These are phyloP conservation scores for Flaveria trinervia DNA, from an alignment of 129 eudicot species.

Conservation along the genomic window DNA sequence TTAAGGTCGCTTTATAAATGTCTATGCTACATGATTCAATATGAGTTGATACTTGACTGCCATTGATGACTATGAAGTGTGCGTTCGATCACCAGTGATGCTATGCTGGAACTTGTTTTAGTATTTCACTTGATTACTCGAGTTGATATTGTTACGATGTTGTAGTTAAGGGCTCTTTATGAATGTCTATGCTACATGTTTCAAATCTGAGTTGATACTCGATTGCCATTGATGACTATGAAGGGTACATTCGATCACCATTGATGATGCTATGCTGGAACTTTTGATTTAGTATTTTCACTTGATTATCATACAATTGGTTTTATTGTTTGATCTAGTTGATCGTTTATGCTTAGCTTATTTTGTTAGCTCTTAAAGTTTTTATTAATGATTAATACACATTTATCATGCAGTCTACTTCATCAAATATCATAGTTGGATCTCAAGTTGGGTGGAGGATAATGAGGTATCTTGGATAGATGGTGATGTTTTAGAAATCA, in stretches of 20 bases:
- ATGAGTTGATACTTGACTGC: no score
- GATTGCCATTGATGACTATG: slow-evolving; percentile 6
- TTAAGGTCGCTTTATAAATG: no score
- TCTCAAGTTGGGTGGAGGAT: slow-evolving; percentile 97
- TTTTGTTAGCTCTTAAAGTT: background rate
- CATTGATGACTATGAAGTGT: background rate
- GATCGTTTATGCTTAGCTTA: background rate
- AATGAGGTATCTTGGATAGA: slow-evolving; percentile 81
- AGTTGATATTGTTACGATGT: background rate
- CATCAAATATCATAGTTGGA: slow-evolving; percentile 56
- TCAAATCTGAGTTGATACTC: background rate
- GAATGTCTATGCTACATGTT: background rate
- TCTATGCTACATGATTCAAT: no score
- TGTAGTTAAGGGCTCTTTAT: background rate
- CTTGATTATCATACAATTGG: slow-evolving; percentile 3
- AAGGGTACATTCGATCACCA: background rate
- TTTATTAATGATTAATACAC: slow-evolving; percentile 12
- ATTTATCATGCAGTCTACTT: slow-evolving; percentile 48
- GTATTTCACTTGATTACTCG: no score
- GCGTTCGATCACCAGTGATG: no score
- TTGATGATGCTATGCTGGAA: slow-evolving; percentile 1
- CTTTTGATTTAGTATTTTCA: slow-evolving; percentile 11
- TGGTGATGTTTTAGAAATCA: slow-evolving; percentile 68
- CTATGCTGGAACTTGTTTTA: no score
- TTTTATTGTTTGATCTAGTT: background rate